Evolutionary conservation across 1,139 yeast species (phyloP), one percentile per base, ranked within the genome.

Genomic region (Geotrichum phurueaensis): DNA sequence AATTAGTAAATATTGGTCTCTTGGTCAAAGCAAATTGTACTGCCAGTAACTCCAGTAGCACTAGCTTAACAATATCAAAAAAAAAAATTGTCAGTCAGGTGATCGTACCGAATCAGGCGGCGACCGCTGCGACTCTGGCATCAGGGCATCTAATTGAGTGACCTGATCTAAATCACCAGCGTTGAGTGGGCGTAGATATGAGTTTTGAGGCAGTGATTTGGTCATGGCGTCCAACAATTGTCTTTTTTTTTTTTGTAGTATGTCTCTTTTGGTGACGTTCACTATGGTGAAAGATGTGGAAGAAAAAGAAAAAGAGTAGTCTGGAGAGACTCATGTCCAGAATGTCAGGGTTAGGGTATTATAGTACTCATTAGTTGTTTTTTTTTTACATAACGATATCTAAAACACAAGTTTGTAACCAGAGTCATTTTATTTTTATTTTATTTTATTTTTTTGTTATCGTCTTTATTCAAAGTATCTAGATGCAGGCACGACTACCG

Each of bases 121-220:
- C 9, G 47, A 39, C 10, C 22, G 47, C 20, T 39, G 47, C 20
- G 18, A n/a, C 20, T 39, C 22, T 7, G 47, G 47, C 20, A 39
- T n/a, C 18, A 39, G 18, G 47, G 47, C n/a, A n/a, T 39, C 47
- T 15, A 39, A 39, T 39, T 39, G 20, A 15, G n/a, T 22, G 65
- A 61, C 23, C 61, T 67, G 45, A 68, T 64, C 45, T 54, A 64
- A 13, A 68, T 65, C 43, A 66, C 65, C 33, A 22, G 47, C 20
- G n/a, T 39, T 51, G 20, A 54, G 36, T 5, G 58, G 56, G 18
- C 49, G 51, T 25, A 29, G 33, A 20, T 59, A 55, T 51, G 58
- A 50, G 20, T 69, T 65, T 57, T 70, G 68, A 47, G 70, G 68
- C 0, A 68, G 9, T 68, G 58, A 64, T 48, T 48, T 48, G 13